Conservation (phyloP, 306 rosid genomes). For the Aeschynomene evenia region DNA sequence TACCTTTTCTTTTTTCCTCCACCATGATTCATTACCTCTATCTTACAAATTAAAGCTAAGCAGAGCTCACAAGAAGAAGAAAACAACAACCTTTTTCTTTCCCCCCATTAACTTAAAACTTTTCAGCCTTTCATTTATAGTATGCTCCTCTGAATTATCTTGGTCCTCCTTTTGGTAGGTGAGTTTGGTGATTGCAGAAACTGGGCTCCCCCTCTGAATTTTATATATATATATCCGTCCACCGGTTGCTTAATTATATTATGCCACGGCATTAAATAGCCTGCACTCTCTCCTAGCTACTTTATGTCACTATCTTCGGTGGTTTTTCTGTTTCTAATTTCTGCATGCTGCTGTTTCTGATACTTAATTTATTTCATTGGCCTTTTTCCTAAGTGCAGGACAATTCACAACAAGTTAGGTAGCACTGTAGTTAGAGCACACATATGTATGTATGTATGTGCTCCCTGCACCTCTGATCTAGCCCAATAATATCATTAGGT, state of each 20-base stretch:
- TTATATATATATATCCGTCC: no score
- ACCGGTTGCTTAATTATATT: constrained; percentile 13
- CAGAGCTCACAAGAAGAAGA: neutral
- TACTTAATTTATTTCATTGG: neutral
- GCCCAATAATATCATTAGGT: neutral
- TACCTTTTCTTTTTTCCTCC: neutral
- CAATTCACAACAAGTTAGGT: constrained; percentile 19
- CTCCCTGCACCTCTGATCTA: neutral
- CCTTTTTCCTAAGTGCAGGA: neutral
- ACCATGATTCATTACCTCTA: neutral
- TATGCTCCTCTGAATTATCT: constrained; percentile 31
- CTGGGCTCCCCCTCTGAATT: no score
- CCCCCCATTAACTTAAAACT: neutral
- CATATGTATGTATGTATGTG: neutral
- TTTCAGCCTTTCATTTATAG: constrained; percentile 36
- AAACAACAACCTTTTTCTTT: constrained; percentile 12
- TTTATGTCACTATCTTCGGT: constrained; percentile 30
- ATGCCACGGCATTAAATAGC: constrained; percentile 37
- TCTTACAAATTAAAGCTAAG: constrained; percentile 6
- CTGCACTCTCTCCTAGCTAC: constrained; percentile 13
- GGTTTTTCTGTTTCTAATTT: constrained; percentile 11
- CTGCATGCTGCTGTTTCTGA: neutral
- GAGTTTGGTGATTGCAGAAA: constrained; percentile 39
- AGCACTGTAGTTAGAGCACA: neutral
- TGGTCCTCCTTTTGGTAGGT: constrained; percentile 27